Conservation (phyloP, 768 basidiomycete species). For the Tricholoma furcatifolium region DNA sequence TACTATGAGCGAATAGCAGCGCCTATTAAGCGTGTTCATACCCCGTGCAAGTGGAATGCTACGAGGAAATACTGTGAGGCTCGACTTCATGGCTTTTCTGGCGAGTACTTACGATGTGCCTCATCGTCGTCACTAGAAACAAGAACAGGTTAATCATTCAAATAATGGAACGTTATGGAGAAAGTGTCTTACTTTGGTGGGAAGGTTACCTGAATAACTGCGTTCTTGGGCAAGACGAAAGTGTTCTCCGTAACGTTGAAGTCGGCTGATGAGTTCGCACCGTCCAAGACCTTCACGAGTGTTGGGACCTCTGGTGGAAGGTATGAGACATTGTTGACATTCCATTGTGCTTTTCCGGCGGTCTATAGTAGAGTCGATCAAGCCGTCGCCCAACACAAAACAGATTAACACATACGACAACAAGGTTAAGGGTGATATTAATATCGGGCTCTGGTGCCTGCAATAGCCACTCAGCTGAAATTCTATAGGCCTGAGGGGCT, state of each 20-base stretch:
- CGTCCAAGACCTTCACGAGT: constrained; percentile 34
- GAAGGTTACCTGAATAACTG: constrained; percentile 37
- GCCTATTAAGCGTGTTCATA: constrained; percentile 6
- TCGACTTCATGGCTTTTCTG: background rate
- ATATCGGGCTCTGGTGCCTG: constrained; percentile 23
- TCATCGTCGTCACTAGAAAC: constrained; percentile 24
- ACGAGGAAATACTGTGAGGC: background rate
- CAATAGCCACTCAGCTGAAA: background rate
- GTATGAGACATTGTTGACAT: constrained; percentile 32
- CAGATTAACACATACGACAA: constrained; percentile 15
- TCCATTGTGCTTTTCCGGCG: constrained; percentile 25
- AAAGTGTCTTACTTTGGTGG: constrained; percentile 19
- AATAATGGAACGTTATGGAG: no score
- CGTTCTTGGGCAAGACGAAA: constrained; percentile 35
- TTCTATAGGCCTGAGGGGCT: background rate
- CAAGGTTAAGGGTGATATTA: constrained; percentile 24
- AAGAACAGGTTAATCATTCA: background rate
- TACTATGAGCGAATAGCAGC: background rate
- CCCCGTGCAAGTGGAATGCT: constrained; percentile 33
- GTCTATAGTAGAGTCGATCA: constrained; percentile 4
- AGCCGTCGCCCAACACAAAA: background rate
- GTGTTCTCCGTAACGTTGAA: constrained; percentile 35
- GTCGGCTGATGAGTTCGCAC: constrained; percentile 25
- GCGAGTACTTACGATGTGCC: constrained; percentile 22
- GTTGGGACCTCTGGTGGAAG: constrained; percentile 27